Conservation (phyloP, 2,329 filamentous ascomycete genomes). For the Chrysoporthe cubensis region DNA sequence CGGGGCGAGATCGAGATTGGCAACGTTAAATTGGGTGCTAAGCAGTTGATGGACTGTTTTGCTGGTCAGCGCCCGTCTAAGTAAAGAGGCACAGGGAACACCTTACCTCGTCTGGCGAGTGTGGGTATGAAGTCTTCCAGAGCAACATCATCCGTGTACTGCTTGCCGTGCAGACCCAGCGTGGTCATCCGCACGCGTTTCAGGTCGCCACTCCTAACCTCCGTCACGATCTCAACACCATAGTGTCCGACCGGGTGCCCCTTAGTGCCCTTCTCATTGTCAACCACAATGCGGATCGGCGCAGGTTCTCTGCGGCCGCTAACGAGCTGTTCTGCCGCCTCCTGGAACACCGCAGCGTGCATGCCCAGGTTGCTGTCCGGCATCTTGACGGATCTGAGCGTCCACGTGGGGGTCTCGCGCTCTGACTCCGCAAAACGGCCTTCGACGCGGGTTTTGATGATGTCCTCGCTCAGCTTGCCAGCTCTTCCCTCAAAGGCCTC, state of each 20-base stretch:
- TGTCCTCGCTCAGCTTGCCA: constrained; percentile 77
- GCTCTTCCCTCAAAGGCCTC: constrained; percentile 80
- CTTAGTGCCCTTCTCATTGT: constrained; percentile 69
- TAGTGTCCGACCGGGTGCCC: constrained; percentile 68
- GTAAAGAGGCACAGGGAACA: background rate
- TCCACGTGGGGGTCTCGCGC: constrained; percentile 80
- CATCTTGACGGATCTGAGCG: constrained; percentile 70
- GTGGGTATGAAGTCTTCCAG: constrained; percentile 74
- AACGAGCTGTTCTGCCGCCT: constrained; percentile 63
- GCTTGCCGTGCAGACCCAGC: constrained; percentile 68
- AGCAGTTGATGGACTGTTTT: constrained; percentile 71
- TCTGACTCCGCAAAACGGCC: constrained; percentile 82
- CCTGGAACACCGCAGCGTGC: constrained; percentile 73
- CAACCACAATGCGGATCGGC: constrained; percentile 72
- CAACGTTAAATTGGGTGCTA: constrained; percentile 69
- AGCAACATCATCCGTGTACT: constrained; percentile 75
- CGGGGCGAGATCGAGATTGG: constrained; percentile 66
- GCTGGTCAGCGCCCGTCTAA: constrained; percentile 39
- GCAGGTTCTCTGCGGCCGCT: constrained; percentile 71
- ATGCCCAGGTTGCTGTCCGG: constrained; percentile 63
- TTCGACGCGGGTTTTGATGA: constrained; percentile 85
- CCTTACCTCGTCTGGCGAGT: constrained; percentile 72
- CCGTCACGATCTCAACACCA: constrained; percentile 72
- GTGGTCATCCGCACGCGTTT: constrained; percentile 55
- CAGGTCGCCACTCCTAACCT: constrained; percentile 60